Evolutionary conservation across 2,329 filamentous ascomycete species (phyloP), one percentile per base, ranked within the genome.

Genomic region (Metarhizium sp.): DNA sequence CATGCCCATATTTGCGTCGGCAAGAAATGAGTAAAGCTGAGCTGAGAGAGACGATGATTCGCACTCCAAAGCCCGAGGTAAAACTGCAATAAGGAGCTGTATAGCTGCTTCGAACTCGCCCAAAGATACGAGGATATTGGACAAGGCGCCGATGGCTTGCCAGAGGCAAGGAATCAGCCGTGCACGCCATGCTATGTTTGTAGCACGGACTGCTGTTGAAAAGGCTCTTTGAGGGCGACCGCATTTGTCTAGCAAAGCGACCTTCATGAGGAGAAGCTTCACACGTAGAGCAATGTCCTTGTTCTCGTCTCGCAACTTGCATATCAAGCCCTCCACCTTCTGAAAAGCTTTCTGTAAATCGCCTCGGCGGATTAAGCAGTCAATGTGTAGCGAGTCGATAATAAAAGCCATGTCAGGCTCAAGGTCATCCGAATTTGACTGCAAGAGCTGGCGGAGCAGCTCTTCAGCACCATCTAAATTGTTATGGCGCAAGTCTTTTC

Each of bases 51-150:
- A 75, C 1, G 78, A 74, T 50, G 87, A 81, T 52, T 85, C 82
- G 52, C 82, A 82, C 69, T 95, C 90, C 1, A 95, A 75, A 25
- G 87, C 82, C 59, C 90, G 85, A 4, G 92, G 91, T 57, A 95
- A 77, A 8, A 88, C 78, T 1, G 83, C 83, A 52, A 82, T 75
- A 4, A 95, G 71, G 30, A 96, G 73, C 47, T 81, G 75, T 4
- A 73, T 73, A 0, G 87, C 85, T 1, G 85, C 84, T 11, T 77
- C 76, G 60, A 88, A 95, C 63, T 95, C 90, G 11, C 78, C 77
- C 18, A 92, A 71, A 0, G 81, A 81, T 49, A 86, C 80, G 0
- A 96, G 74, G 18, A 95, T 84, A 18, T 79, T 81, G 3, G 84
- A 79, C 1, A 96, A 67, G 0, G 81, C 76, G 1, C 82, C 84